Evolutionary conservation across 495 filamentous ascomycete species (phyloP).

Genomic region (Penicillium taxi): DNA sequence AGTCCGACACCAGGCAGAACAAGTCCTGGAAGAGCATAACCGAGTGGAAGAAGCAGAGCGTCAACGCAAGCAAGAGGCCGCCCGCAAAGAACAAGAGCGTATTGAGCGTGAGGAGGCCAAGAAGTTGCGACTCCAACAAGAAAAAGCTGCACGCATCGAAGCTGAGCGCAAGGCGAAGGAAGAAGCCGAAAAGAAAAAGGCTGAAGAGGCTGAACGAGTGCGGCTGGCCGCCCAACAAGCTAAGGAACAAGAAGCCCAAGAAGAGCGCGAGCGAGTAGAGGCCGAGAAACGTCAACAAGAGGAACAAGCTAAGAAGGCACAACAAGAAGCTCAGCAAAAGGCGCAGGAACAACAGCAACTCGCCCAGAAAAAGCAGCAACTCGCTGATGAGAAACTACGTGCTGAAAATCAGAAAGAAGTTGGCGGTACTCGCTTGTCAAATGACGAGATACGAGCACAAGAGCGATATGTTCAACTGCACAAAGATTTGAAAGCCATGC

Average conservation of each 20-base stretch:
- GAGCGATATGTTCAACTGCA: constrained; percentile 63
- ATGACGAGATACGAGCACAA: constrained; percentile 39
- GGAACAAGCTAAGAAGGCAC: constrained; percentile 29
- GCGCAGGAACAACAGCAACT: constrained; percentile 24
- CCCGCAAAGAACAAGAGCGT: constrained; percentile 29
- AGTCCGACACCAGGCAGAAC: constrained; percentile 53
- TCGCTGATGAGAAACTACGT: constrained; percentile 25
- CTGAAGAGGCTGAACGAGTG: constrained; percentile 35
- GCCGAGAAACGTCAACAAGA: constrained; percentile 33
- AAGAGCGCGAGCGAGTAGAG: constrained; percentile 34
- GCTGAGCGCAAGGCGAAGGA: constrained; percentile 36
- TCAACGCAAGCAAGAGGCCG: constrained; percentile 27
- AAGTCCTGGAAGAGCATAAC: constrained; percentile 25
- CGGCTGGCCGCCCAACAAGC: constrained; percentile 37
- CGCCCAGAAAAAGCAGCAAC: constrained; percentile 27
- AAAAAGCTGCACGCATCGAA: constrained; percentile 35
- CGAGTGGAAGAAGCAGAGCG: constrained; percentile 31
- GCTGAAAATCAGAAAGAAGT: constrained; percentile 21
- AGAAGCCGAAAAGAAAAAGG: constrained; percentile 32
- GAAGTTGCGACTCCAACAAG: constrained; percentile 25
- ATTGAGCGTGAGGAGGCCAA: constrained; percentile 34
- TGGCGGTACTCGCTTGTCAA: constrained; percentile 17
- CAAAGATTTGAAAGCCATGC: constrained; percentile 61
- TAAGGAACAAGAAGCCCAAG: constrained; percentile 49
- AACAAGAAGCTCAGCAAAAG: constrained; percentile 27